Conservation (phyloP, 176 grass and related monocot species). For the Bothriochloa decipiens region DNA sequence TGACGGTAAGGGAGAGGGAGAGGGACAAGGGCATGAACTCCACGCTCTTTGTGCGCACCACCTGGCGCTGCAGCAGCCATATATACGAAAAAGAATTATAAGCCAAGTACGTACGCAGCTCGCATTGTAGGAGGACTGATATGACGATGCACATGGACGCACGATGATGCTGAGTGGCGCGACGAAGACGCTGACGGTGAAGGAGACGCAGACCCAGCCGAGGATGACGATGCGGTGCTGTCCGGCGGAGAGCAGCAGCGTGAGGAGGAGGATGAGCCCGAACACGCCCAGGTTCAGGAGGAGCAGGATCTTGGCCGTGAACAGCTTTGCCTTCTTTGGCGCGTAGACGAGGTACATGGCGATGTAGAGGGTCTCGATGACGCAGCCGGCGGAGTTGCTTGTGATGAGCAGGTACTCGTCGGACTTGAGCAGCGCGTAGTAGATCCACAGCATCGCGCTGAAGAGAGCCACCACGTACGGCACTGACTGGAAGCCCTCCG, state of each 20-base stretch:
- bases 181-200: constrained; percentile 76
- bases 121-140: too few species aligned
- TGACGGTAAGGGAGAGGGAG: too few species aligned
- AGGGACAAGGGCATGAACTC: too few species aligned
- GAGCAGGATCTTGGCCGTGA: constrained; percentile 61
- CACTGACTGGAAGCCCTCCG: constrained; percentile 78
- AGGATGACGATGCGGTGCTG: constrained; percentile 42
- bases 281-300: constrained; percentile 66
- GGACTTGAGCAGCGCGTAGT: constrained; percentile 74
- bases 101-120: too few species aligned
- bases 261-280: constrained; percentile 67
- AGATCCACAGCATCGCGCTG: constrained; percentile 90
- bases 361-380: constrained; percentile 88
- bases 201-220: constrained; percentile 80
- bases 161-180: constrained; percentile 78
- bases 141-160: too few species aligned
- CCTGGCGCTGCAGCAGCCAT: too few species aligned
- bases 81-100: too few species aligned
- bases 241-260: constrained; percentile 46
- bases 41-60: too few species aligned
- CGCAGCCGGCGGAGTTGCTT: constrained; percentile 67
- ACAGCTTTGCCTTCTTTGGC: constrained; percentile 56
- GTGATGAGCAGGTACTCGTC: constrained; percentile 67
- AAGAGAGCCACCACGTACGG: constrained; percentile 90
- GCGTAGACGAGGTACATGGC: constrained; percentile 67